Base-by-base conservation (phyloP, 148 eudicot genomes). In the Rhododendron ovatum region DNA sequence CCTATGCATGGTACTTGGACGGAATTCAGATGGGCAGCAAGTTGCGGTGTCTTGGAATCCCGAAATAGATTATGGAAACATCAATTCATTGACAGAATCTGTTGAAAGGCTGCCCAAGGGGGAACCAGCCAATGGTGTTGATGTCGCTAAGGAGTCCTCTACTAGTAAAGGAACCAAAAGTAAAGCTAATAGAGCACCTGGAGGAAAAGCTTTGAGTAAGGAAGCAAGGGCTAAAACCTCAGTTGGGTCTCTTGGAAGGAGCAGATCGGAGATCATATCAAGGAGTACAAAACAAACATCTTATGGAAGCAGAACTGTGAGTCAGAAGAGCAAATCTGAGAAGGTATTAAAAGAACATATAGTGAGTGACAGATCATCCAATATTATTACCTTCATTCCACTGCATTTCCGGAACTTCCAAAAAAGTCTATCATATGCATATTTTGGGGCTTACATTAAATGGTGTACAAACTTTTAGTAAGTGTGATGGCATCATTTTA, bases 1-100 rank as follows among this genome's bases (percentile, higher is more conserved):
- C 57, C 89, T 93, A 24, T 91, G 83, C 69, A 92, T 96, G 98
- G 91, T 93, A 74, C 93, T 91, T 81, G 94, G 93, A 73, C 92
- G 92, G 43, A 91, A 93, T 87, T 86, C 91, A 20, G 89, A 53
- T 5, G 85, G 85, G 53, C 89, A 94, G 84, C 93, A 90, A 74
- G 78, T 86, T 30, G 88, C 69, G 41, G 81, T 90, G 22, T 88
- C 95, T 76, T 92, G 98, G 96, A 92, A 80, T 50, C 94, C 93
- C 63, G 95, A 91, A 87, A 91, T 95, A 87, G 96, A 94, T 85
- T 90, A 78, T 81, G 93, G 78, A 86, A 89, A 85, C 80, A 89
- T 81, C 78, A 81, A 80, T 77, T 73, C 86, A 71, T 37, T 67
- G 47, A 84, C 69, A 84, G 86, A 88, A 85, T 80, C 89, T 53